Evolutionary conservation across 2,329 filamentous ascomycete genomes (phyloP), one percentile per base, ranked within the genome.

Genomic region (Exophiala bonariae): DNA sequence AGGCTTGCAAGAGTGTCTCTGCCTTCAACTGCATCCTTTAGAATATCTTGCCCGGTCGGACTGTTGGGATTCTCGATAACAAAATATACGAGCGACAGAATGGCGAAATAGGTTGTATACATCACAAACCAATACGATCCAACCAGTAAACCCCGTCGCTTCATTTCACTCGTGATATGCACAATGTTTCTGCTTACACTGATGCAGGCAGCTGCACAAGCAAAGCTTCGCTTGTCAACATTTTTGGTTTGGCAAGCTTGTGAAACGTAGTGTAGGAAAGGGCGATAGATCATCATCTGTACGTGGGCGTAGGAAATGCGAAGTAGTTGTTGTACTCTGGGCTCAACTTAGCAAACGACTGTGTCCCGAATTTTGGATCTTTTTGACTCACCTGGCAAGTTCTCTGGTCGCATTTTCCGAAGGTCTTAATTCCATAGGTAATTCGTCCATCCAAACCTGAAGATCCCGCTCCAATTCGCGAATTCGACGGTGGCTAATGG

Each of bases 1-100:
- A 97, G 77, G 13, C 82, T 83, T 41, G 83, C 81, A 50, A 97
- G 80, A 53, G 91, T 88, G 55, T 92, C 85, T 61, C 87, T 87
- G 14, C 92, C 93, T 54, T 89, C 86, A 51, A 83, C 78, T 0
- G 91, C 92, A 68, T 97, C 92, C 43, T 85, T 85, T 50, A 96
- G 73, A 17, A 96, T 86, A 52, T 95, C 90, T 41, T 85, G 78
- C 32, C 78, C 80, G 2, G 78, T 80, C 0, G 76, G 69, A 41
- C 75, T 81, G 47, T 82, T 77, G 1, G 80, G 80, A 49, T 85
- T 85, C 63, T 85, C 82, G 10, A 83, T 69, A 7, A 82, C 80
- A 57, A 81, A 85, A 58, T 82, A 85, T 8, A 85, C 69, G 44
- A 85, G 69, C 0, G 81, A 81, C 28, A 85, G 65, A 46, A 85